Evolutionary conservation across 495 filamentous ascomycete species (phyloP), one percentile per base, ranked within the genome.

Genomic region (Neurospora intermedia): DNA sequence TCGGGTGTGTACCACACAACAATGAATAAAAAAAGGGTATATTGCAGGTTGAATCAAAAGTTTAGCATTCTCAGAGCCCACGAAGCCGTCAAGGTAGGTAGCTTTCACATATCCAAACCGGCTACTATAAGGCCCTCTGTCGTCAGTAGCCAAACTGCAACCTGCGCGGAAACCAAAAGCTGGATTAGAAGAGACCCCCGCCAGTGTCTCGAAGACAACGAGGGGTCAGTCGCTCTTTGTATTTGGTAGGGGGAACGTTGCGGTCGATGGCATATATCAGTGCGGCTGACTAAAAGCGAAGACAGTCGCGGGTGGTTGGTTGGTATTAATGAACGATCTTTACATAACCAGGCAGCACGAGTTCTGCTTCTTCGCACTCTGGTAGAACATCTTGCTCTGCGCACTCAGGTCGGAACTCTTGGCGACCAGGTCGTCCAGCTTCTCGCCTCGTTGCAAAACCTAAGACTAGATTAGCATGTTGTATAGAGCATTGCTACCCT

Each of bases 361-460:
- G 84, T 97, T 98, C 81, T 97, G 95, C 82, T 97, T 96, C 87
- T 97, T 97, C 74, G 94, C 78, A 46, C 71, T 77, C 71, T 75
- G 79, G 78, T 98, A 99, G 81, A 98, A 99, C 91, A 95, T 93
- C 88, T 97, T 98, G 81, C 92, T 96, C 86, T 94, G 91, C 69
- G 88, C 86, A 82, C 93, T 95, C 74, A 97, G 81, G 11, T 91
- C 93, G 75, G 94, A 92, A 78, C 91, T 94, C 89, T 97, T 97
- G 72, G 88, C 88, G 46, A 97, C 93, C 76, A 97, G 82, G 75
- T 90, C 91, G 81, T 97, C 94, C 73, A 97, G 92, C 88, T 97
- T 97, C 87, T 96, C 93, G 41, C 91, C 91, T 45, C 94, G 86
- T 84, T 96, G 92, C 77, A 97, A 82, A 71, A 97, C 80, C 80